phyloP scores from a whole-genome alignment of 2,329 filamentous ascomycete genomes.

The Colletotrichum chlorophyti region DNA sequence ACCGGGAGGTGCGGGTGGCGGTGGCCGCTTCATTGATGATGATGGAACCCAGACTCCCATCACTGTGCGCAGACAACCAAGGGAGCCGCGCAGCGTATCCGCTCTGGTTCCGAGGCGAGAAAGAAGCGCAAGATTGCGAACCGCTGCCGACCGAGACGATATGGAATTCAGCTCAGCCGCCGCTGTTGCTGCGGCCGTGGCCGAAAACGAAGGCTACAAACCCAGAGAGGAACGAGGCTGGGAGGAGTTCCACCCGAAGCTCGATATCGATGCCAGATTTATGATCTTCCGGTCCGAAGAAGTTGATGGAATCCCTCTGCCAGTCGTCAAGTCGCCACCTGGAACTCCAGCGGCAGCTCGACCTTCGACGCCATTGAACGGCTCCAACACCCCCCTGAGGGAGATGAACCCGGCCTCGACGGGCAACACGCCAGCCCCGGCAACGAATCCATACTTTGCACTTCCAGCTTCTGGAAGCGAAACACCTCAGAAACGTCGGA shows the following conservation, averaged over 20 bases:
- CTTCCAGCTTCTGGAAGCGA: constrained; percentile 38
- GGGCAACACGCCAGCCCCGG: constrained; percentile 50
- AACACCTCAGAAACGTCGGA: constrained; percentile 50
- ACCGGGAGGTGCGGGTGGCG: constrained; percentile 85
- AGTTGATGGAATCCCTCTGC: constrained; percentile 75
- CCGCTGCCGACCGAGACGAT: constrained; percentile 60
- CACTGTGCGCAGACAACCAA: constrained; percentile 42
- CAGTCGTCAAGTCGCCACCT: constrained; percentile 38
- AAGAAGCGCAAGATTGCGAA: constrained; percentile 62
- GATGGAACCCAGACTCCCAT: constrained; percentile 65
- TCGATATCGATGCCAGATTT: constrained; percentile 86
- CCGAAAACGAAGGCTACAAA: constrained; percentile 95
- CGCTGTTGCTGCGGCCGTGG: constrained; percentile 84
- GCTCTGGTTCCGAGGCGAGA: constrained; percentile 61
- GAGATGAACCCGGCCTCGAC: constrained; percentile 50
- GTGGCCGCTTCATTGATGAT: constrained; percentile 82
- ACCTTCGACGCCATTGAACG: constrained; percentile 49
- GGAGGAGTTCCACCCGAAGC: constrained; percentile 96
- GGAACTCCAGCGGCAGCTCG: constrained; percentile 36
- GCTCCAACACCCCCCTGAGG: constrained; percentile 53
- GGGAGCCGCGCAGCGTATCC: constrained; percentile 41
- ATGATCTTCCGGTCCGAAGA: constrained; percentile 83
- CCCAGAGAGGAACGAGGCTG: constrained; percentile 94
- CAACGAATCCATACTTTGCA: constrained; percentile 41
- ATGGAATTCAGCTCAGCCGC: constrained; percentile 88